Evolutionary conservation across 768 basidiomycete genomes (phyloP), one percentile per base, ranked within the genome.

Genomic region (Pleurotus djamor): DNA sequence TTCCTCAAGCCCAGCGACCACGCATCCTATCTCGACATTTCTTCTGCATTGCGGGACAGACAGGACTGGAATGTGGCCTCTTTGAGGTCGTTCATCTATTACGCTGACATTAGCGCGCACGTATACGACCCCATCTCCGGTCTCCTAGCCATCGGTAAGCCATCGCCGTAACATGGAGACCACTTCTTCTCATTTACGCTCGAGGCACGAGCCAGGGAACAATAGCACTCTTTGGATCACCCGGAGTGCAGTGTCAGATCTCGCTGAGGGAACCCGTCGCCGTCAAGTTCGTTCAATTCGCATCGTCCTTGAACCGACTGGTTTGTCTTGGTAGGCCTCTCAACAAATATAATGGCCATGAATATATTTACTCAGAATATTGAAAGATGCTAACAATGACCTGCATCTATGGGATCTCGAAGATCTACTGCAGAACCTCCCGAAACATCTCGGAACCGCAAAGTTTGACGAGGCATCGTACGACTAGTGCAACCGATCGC

Each of bases 151-250:
- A 66, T 82, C 51, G 86, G 87, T 87, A 68, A 38, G 74, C 55
- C 35, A 52, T 52, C 21, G 45, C 8, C 3, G 12, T 41, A 59
- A 47, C n/a, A n/a, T n/a, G 28, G n/a, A 48, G 51, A 60, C 47
- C 61, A 48, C 36, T 28, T 28, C 21, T 28, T 55, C 49, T 32
- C 37, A n/a, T 17, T 38, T 13, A 5, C 21, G 33, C 33, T 62
- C 51, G 33, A 88, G 92, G 89, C 2, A 92, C 91, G 0, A 69
- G 79, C 4, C 67, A 71, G n/a, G 92, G 94, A 0, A 58, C 68
- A 1, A 78, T 95, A 36, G 77, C 86, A 59, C 63, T 94, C 28
- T 83, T 86, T 62, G 94, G 94, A 1, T 78, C 82, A 4, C 81
- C 87, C 2, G 84, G 87, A 3, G 89, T 93, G 10, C 78, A 85